Evolutionary conservation across 2,329 filamentous ascomycete genomes (phyloP).

Genomic region (Elsinoe australis): DNA sequence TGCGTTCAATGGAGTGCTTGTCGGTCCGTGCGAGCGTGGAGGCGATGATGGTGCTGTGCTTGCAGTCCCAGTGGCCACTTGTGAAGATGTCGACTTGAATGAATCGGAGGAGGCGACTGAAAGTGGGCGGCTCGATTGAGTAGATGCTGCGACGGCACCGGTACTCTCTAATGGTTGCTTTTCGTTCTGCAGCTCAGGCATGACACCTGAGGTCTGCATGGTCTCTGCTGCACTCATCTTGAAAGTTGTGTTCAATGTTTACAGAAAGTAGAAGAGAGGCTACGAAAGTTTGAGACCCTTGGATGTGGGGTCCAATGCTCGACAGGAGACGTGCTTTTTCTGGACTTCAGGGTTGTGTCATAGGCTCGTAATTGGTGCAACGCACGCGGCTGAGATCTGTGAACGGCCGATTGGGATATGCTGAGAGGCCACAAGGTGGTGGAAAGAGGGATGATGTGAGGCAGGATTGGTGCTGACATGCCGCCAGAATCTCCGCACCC

Average conservation of each 20-base stretch:
- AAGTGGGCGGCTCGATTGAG: constrained; percentile 17
- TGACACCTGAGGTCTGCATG: constrained; percentile 1
- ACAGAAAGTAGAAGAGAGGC: background rate
- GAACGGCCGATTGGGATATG: no score
- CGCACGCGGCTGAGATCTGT: no score
- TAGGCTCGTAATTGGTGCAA: no score
- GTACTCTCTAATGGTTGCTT: constrained; percentile 4
- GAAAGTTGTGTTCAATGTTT: no score
- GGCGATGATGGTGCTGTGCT: constrained; percentile 22
- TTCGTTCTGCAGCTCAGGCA: constrained; percentile 9
- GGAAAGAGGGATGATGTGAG: background rate
- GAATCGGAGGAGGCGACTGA: constrained; percentile 21
- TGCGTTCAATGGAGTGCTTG: constrained; percentile 29
- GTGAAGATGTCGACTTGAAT: constrained; percentile 25
- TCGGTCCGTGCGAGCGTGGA: constrained; percentile 23
- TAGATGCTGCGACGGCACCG: background rate
- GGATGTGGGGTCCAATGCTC: background rate
- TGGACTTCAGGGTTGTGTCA: no score
- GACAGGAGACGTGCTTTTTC: background rate
- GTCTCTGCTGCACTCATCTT: constrained; percentile 8
- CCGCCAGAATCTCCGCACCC: constrained; percentile 11
- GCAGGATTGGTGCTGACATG: constrained; percentile 7
- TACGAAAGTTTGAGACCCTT: background rate
- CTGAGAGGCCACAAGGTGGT: background rate
- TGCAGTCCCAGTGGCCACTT: constrained; percentile 21